These are phyloP conservation scores for Rugonectria rugulosa DNA, from an alignment of 2,329 filamentous ascomycete species.

Conservation along the genomic window DNA sequence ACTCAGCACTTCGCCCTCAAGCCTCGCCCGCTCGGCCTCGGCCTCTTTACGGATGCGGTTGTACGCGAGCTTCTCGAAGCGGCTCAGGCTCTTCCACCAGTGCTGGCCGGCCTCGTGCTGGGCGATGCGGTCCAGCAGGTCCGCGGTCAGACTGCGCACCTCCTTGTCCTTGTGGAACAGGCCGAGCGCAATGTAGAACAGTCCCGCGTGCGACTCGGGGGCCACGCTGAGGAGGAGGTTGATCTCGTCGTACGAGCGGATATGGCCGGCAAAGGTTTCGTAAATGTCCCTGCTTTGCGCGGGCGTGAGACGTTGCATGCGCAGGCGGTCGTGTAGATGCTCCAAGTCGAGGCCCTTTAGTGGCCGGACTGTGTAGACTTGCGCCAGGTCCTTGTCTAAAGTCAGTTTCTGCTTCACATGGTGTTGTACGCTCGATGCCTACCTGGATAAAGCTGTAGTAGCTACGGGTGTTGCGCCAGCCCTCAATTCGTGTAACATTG, in stretches of 20 bases:
- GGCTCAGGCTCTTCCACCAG: slow-evolving; percentile 87
- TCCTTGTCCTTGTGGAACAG: slow-evolving; percentile 88
- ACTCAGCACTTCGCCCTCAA: slow-evolving; percentile 54
- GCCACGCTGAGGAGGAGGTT: slow-evolving; percentile 83
- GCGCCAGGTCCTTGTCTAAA: slow-evolving; percentile 66
- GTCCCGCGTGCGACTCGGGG: slow-evolving; percentile 83
- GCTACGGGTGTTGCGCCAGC: slow-evolving; percentile 93
- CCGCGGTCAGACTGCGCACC: slow-evolving; percentile 79
- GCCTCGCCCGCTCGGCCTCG: slow-evolving; percentile 58
- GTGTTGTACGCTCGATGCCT: slow-evolving; percentile 31
- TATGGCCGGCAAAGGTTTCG: slow-evolving; percentile 76
- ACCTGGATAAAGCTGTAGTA: slow-evolving; percentile 96
- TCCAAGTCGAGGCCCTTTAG: slow-evolving; percentile 86
- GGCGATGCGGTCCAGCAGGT: slow-evolving; percentile 81
- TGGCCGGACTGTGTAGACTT: slow-evolving; percentile 69
- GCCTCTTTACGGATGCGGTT: slow-evolving; percentile 76
- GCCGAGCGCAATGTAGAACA: slow-evolving; percentile 91
- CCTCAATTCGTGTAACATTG: slow-evolving; percentile 92
- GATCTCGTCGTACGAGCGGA: slow-evolving; percentile 84
- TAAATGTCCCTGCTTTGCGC: slow-evolving; percentile 85
- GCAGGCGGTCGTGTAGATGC: slow-evolving; percentile 90
- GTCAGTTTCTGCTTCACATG: neutral
- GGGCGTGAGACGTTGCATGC: slow-evolving; percentile 79
- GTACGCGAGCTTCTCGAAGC: slow-evolving; percentile 89
- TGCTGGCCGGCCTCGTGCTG: slow-evolving; percentile 91